Conservation (phyloP, 352 stramenopile species). For the Phytophthora citrophthora region DNA sequence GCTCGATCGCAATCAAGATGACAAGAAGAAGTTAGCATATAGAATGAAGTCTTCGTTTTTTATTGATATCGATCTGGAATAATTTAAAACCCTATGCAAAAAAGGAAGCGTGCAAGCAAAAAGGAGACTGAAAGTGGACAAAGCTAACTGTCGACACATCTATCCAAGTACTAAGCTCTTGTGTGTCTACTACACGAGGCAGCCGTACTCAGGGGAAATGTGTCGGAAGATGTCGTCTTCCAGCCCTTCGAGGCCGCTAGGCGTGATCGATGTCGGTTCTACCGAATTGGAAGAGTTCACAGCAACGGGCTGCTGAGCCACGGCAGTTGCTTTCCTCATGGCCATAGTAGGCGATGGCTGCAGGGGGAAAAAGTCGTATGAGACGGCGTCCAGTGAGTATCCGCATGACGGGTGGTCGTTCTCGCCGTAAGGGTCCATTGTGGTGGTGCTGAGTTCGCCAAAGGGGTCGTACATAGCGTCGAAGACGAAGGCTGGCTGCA, state of each 20-base stretch:
- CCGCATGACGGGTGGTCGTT: conserved; percentile 56
- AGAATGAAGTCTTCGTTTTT: conserved; percentile 13
- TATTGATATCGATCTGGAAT: conserved; percentile 38
- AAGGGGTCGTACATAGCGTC: conserved; percentile 54
- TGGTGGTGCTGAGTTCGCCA: conserved; percentile 40
- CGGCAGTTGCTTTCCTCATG: conserved; percentile 30
- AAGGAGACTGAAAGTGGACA: conserved; percentile 19
- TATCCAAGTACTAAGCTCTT: conserved; percentile 16
- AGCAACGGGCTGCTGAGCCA: conserved; percentile 11
- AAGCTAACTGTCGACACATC: conserved; percentile 28
- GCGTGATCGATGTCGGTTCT: conserved; percentile 8
- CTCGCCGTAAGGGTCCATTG: conserved; percentile 55
- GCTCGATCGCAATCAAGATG: conserved; percentile 49
- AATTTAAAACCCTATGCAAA: conserved; percentile 42
- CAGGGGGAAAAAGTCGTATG: conserved; percentile 60
- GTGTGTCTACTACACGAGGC: conserved; percentile 65
- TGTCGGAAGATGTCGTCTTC: conserved; percentile 87
- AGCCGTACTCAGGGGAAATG: conserved; percentile 86
- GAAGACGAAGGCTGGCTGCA: conserved; percentile 38
- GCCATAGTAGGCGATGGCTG: conserved; percentile 57
- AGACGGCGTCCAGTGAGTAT: conserved; percentile 57
- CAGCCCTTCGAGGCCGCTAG: conserved; percentile 34
- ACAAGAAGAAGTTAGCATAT: conserved; percentile 40
- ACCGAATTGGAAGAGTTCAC: conserved; percentile 8
- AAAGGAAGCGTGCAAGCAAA: conserved; percentile 21